phyloP scores from a whole-genome alignment of 2,329 filamentous ascomycete species.

The Phaeophleospora eucalypticola region DNA sequence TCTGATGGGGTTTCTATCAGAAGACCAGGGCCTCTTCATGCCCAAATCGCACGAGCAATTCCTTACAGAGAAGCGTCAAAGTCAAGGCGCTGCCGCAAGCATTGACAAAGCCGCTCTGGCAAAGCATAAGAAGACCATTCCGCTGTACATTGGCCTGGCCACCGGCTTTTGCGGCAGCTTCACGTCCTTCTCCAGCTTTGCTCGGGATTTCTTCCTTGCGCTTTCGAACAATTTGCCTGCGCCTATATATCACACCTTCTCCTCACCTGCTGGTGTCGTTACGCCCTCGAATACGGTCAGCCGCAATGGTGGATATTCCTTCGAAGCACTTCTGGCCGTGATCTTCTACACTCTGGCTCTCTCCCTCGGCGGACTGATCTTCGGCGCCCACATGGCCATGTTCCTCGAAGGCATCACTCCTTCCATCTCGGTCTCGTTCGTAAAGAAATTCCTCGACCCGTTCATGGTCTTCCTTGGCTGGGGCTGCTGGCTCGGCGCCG shows the following conservation, averaged over 20 bases:
- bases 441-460: slow-evolving; percentile 61
- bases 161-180: slow-evolving; percentile 88
- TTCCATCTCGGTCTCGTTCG: slow-evolving; percentile 54
- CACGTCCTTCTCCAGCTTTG: slow-evolving; percentile 84
- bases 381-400: slow-evolving; percentile 72
- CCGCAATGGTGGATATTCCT: slow-evolving; percentile 71
- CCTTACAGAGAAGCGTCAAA: slow-evolving; percentile 14
- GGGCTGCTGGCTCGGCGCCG: slow-evolving; percentile 72
- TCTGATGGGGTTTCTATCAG: slow-evolving; percentile 78
- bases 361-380: slow-evolving; percentile 63
- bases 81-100: slow-evolving; percentile 34
- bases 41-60: slow-evolving; percentile 50
- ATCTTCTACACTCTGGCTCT: slow-evolving; percentile 68
- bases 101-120: slow-evolving; percentile 32
- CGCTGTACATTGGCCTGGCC: slow-evolving; percentile 79
- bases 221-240: slow-evolving; percentile 68
- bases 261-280: slow-evolving; percentile 16
- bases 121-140: slow-evolving; percentile 76
- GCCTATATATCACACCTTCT: slow-evolving; percentile 41
- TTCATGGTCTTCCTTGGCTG: slow-evolving; percentile 61
- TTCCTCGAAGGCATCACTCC: slow-evolving; percentile 57
- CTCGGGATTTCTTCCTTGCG: slow-evolving; percentile 74
- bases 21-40: slow-evolving; percentile 72
- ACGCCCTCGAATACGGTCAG: slow-evolving; percentile 31
- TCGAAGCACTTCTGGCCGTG: slow-evolving; percentile 75